These are phyloP conservation scores for Neurospora sp. DNA, from an alignment of 495 filamentous ascomycete species.

Conservation along the genomic window DNA sequence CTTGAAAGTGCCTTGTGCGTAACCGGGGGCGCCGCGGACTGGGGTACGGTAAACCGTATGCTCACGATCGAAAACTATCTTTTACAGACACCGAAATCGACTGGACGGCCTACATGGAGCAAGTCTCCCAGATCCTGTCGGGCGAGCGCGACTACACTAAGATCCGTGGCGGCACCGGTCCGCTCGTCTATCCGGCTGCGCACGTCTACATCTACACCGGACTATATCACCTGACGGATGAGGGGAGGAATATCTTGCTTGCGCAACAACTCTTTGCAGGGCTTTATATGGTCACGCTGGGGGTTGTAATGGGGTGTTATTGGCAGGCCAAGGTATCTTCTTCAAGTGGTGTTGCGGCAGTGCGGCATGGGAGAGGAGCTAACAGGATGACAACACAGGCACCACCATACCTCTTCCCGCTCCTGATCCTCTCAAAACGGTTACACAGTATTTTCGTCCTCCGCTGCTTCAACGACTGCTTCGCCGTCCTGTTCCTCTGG, in stretches of 20 bases:
- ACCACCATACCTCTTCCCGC: constrained; percentile 79
- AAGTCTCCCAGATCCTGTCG: constrained; percentile 63
- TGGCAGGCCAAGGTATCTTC: constrained; percentile 51
- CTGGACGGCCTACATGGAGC: constrained; percentile 95
- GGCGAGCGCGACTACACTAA: constrained; percentile 83
- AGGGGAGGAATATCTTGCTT: constrained; percentile 63
- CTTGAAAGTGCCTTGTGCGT: constrained; percentile 76
- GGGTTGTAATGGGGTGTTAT: constrained; percentile 75
- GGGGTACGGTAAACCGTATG: background rate
- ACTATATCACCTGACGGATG: constrained; percentile 67
- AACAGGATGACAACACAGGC: constrained; percentile 37
- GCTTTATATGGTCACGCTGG: constrained; percentile 66
- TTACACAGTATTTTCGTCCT: constrained; percentile 89
- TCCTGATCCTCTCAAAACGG: constrained; percentile 82
- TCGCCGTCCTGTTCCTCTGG: constrained; percentile 74
- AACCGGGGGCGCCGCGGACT: background rate
- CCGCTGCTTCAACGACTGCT: constrained; percentile 90
- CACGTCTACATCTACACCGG: constrained; percentile 85
- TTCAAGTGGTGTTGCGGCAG: background rate
- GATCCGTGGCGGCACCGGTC: constrained; percentile 83
- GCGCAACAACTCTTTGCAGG: constrained; percentile 73
- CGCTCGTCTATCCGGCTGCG: constrained; percentile 84
- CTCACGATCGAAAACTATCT: background rate
- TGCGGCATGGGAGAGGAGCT: background rate
- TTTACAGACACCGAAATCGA: constrained; percentile 90